Conservation (phyloP, 176 grass and related monocot genomes). For the Carex kokanica region DNA sequence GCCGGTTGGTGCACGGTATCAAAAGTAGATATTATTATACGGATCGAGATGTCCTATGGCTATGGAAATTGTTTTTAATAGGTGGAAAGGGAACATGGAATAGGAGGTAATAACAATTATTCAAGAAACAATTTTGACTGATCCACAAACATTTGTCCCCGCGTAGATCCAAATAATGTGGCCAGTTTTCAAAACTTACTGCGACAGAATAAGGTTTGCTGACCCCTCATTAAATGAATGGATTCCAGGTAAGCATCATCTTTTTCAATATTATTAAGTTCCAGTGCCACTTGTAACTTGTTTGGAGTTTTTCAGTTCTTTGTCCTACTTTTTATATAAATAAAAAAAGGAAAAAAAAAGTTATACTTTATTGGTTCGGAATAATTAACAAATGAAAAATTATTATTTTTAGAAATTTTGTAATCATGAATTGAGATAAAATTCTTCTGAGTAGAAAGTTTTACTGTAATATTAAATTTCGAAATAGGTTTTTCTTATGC, state of each 20-base stretch:
- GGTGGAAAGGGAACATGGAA: background rate
- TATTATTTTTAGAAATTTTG: too few relatives aligned
- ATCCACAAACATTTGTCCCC: constrained; percentile 10
- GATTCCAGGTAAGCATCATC: constrained; percentile 8
- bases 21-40: background rate
- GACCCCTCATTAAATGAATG: constrained; percentile 1
- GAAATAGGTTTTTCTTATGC: too few relatives aligned
- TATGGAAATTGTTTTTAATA: background rate
- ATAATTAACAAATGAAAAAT: background rate
- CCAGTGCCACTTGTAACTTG: background rate
- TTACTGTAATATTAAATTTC: too few relatives aligned
- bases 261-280: background rate
- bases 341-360: too few relatives aligned
- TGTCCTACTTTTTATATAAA: too few relatives aligned
- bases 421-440: too few relatives aligned
- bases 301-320: too few relatives aligned
- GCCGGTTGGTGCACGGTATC: background rate
- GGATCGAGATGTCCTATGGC: background rate
- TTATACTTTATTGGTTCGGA: background rate
- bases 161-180: background rate
- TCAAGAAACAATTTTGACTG: background rate
- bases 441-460: too few relatives aligned
- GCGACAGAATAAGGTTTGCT: background rate
- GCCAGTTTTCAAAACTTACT: constrained; percentile 8
- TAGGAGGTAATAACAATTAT: background rate